Base-by-base conservation (phyloP, 176 grass and related monocot genomes). In the Oryza meyeriana region DNA sequence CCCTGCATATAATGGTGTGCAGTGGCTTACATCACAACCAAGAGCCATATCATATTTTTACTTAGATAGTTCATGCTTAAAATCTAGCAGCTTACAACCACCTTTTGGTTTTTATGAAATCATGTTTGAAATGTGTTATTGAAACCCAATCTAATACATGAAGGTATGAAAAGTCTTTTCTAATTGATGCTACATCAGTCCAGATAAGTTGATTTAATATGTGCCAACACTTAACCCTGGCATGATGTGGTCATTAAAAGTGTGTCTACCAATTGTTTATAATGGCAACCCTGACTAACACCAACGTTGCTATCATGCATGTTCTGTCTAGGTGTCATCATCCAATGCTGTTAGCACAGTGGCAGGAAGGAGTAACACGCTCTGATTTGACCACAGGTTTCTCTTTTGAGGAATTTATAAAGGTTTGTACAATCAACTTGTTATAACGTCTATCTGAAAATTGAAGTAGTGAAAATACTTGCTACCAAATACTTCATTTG, bases 291-390 rank as follows among this genome's bases (percentile, higher is more conserved):
- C 27, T 69, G 71, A 29, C 71, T 89, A 64, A 42, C 26, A 71
- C 3, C 20, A 2, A 73, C 79, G 1, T 36, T 10, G 1, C 5
- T 65, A 63, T 29, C 55, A 18, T 69, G 6, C 78, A 76, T 90
- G 25, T 80, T 81, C 14, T 91, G 36, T n/a, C n/a, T 77, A 98
- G 95, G 34, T 87, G 90, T 89, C 88, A 98, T 82, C 87, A 98
- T 88, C 92, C 95, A 74, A 88, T 98, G 77, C 68, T 98, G 24
- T 73, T 94, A 73, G 88, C 95, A 45, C 95, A 93, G 76, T 94
- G 92, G 92, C 95, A 94, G 64, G 90, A 93, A 63, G 90, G 92
- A 80, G 95, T 98, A 55, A 98, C 95, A 26, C 90, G 95, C 75
- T 82, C 70, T 31, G 92, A 98, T 87, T 83, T 89, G 70, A 79